Evolutionary conservation across 2,329 filamentous ascomycete species (phyloP), one percentile per base, ranked within the genome.

Genomic region (Fusarium nodosum): DNA sequence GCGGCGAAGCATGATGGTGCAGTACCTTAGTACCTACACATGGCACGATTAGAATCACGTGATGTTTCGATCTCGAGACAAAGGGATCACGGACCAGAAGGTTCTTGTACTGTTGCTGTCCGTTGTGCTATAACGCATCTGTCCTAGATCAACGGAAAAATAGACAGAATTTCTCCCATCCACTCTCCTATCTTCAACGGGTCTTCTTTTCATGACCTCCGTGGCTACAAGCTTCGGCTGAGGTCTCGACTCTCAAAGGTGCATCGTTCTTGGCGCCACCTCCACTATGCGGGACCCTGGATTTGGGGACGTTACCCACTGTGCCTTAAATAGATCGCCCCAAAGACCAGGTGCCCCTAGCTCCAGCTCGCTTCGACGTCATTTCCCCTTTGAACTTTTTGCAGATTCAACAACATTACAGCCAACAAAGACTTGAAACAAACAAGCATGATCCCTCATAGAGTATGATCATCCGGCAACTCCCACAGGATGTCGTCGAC

Each of bases 401-500:
- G 31, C 33, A 47, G 28, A 28, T 56, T 50, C 50, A 56, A 66
- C 50, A 56, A 66, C 55, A 66, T 24, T 42, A 66, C 51, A 38
- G 30, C 39, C 11, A 31, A 45, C 16, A 30, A 20, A 34, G 22
- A 59, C 30, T 39, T n/a, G 46, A 47, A 42, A 39, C 34, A 53
- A 34, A 52, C 36, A 63, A 59, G 54, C 33, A 74, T 75, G 72
- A 72, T 57, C 64, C 50, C 48, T 48, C 13, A 36, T 34, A 62
- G 72, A 77, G 66, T 78, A 89, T 89, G 86, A 86, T 84, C 66
- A 95, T 96, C 75, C 84, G 85, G 69, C 88, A 85, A 52, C 85
- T 97, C 63, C 91, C 93, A 15, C 81, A 86, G 38, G 85, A 92
- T 70, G 93, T 92, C 59, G 85, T 89, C 72, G 88, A 91, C 48